Percentiles rank a stretch among this genome's conserved stretches.
phyloP scores from a whole-genome alignment of 495 filamentous ascomycete genomes.

The Bathelium albidoporum region DNA sequence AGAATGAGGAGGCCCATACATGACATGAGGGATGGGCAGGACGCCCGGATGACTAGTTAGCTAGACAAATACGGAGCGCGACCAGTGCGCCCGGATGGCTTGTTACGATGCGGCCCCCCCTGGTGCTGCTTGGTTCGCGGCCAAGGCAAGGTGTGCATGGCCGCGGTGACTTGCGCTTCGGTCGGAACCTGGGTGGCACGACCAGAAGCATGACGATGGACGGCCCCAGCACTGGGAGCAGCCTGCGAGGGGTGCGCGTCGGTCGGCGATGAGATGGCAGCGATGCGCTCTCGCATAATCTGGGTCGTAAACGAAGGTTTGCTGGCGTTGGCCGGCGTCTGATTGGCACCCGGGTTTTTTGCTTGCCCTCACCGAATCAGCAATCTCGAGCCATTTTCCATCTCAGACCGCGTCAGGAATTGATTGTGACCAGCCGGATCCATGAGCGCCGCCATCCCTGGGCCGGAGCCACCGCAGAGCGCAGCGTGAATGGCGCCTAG shows the following conservation, averaged over 20 bases:
- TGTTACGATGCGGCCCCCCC: slow-evolving; percentile 5
- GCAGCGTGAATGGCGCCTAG: background rate
- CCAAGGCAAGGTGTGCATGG: slow-evolving; percentile 1
- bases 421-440: slow-evolving; percentile 3
- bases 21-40: background rate
- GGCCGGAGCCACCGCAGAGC: slow-evolving; percentile 1
- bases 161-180: background rate
- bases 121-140: background rate
- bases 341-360: background rate
- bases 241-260: slow-evolving; percentile 3
- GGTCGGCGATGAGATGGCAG: slow-evolving; percentile 4
- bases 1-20: background rate
- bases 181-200: background rate
- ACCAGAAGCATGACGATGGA: slow-evolving; percentile 1
- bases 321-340: background rate
- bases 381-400: slow-evolving; percentile 1
- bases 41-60: slow-evolving; percentile 3
- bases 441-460: background rate
- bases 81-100: background rate
- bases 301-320: background rate
- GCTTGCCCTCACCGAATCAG: background rate
- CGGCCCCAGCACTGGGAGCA: background rate
- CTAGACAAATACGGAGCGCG: slow-evolving; percentile 2
- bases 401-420: slow-evolving; percentile 5
- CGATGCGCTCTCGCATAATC: slow-evolving; percentile 4